phyloP scores from a whole-genome alignment of 306 rosid genomes.

The Pyrus betulifolia region DNA sequence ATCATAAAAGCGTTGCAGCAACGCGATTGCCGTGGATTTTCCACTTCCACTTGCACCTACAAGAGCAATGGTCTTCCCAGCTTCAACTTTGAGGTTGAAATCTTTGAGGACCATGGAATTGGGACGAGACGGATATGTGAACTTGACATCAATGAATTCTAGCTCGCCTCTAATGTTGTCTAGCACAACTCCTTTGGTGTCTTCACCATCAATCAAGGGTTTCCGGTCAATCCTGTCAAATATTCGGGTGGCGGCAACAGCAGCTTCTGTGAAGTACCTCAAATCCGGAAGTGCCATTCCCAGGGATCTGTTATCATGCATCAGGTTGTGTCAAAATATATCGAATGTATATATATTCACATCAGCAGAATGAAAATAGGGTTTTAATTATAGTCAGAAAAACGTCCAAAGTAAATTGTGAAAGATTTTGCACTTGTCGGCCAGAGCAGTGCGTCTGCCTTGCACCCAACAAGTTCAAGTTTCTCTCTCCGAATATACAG shows the following conservation, averaged over 20 bases:
- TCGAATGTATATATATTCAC: background rate
- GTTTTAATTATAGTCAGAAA: background rate
- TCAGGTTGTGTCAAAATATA: background rate
- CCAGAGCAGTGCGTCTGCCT: background rate
- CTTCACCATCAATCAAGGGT: constrained; percentile 69
- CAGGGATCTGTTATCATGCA: constrained; percentile 45
- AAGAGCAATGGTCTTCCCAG: constrained; percentile 83
- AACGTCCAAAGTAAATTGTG: background rate
- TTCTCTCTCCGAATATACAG: background rate
- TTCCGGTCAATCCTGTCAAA: constrained; percentile 54
- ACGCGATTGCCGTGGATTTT: constrained; percentile 81
- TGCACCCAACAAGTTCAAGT: background rate
- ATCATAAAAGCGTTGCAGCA: constrained; percentile 79
- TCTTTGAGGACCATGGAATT: constrained; percentile 52
- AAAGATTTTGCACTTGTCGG: background rate
- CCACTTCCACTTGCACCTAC: constrained; percentile 98
- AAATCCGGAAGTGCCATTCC: constrained; percentile 93
- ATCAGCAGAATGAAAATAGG: background rate
- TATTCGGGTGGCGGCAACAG: constrained; percentile 65
- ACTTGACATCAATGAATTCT: constrained; percentile 57
- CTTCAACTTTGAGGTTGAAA: constrained; percentile 65
- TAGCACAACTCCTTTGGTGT: constrained; percentile 41
- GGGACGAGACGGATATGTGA: constrained; percentile 82
- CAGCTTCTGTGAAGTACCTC: constrained; percentile 87
- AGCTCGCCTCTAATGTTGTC: constrained; percentile 50